Base-by-base conservation (phyloP, 2,329 filamentous ascomycete species). In the Fusarium palustre region DNA sequence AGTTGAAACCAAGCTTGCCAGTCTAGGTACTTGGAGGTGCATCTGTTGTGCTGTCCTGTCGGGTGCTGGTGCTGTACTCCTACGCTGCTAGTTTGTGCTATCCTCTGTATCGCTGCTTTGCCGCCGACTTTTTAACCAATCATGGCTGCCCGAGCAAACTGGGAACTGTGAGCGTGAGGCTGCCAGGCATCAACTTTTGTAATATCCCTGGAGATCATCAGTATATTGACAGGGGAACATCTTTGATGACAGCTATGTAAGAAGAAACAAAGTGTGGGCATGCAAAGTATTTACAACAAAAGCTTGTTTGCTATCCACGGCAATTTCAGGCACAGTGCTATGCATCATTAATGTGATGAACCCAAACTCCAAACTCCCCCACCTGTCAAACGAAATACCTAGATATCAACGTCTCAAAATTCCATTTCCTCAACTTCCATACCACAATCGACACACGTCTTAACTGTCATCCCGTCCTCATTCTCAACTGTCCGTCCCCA, bases 401-500 rank as follows among this genome's bases (percentile, higher is more conserved):
- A 90, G 16, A 13, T 52, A 30, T 13, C 20, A 33, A 42, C 13
- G 34, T 39, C 46, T 65, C 31, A 65, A 75, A 91, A 87, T 76
- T 91, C 91, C 79, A 92, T 80, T 81, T 92, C 90, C 74, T 94
- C 91, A 48, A 94, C 90, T 77, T 93, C 91, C 87, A 92, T 92
- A 4, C 90, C 90, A 77, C 93, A 95, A 22, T 87, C 86, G 46
- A 88, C 83, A 81, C 93, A 95, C 2, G 86, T 93, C 86, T 97
- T 97, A 56, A 93, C 88, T 41, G 87, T 92, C 84, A 92, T 88
- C 0, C 94, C 95, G 16, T 88, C 85, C 71, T 87, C 87, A 68
- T 88, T 89, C 79, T 91, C 88, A 10, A 95, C 86, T 34, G 89
- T 83, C 62, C 90, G 84, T 0, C 89, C 90, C 87, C 96, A 99